A percentile compares a stretch with the other conserved stretches of the same genome.
Evolutionary conservation across 192 early-diverging fungal genomes (phyloP).

Genomic region (Spizellomyces punctatus): DNA sequence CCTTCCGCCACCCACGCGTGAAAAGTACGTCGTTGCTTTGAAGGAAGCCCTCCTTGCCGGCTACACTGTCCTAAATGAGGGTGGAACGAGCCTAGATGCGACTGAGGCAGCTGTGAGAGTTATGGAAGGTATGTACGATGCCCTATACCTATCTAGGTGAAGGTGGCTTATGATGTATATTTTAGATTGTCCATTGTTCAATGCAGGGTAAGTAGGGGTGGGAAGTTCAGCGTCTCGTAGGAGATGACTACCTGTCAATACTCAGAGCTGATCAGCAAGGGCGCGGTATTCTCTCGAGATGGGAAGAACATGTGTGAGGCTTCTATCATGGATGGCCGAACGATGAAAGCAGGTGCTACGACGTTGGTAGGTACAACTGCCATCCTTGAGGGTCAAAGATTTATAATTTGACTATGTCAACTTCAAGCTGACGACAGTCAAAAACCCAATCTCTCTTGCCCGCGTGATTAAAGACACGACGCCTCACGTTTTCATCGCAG

Average conservation of each 20-base stretch:
- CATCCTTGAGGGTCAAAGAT: not conserved
- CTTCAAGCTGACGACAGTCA: conserved; percentile 32
- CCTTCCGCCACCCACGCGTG: conserved; percentile 21
- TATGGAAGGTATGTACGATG: conserved; percentile 34
- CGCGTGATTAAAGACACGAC: conserved; percentile 30
- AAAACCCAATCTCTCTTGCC: conserved; percentile 50
- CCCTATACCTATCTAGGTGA: not conserved
- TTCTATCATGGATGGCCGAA: too few species aligned
- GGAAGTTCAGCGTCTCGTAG: too few species aligned
- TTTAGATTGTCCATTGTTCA: conserved; percentile 53
- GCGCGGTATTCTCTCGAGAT: too few species aligned
- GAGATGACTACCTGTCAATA: too few species aligned
- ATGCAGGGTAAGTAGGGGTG: conserved; percentile 38
- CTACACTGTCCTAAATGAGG: conserved; percentile 25
- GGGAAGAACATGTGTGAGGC: too few species aligned
- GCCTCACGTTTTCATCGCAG: conserved; percentile 48
- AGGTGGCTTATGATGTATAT: not conserved
- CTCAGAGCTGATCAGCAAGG: too few species aligned
- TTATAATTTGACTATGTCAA: not conserved
- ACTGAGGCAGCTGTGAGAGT: conserved; percentile 35
- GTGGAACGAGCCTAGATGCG: conserved; percentile 41
- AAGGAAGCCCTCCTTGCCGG: conserved; percentile 41
- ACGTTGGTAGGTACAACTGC: conserved; percentile 18
- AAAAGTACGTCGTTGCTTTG: conserved; percentile 34
- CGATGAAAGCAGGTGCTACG: conserved; percentile 38